A percentile compares a stretch with the other conserved stretches of the same genome.
phyloP scores from a whole-genome alignment of 768 basidiomycete genomes.

The Heimioporus sp. region DNA sequence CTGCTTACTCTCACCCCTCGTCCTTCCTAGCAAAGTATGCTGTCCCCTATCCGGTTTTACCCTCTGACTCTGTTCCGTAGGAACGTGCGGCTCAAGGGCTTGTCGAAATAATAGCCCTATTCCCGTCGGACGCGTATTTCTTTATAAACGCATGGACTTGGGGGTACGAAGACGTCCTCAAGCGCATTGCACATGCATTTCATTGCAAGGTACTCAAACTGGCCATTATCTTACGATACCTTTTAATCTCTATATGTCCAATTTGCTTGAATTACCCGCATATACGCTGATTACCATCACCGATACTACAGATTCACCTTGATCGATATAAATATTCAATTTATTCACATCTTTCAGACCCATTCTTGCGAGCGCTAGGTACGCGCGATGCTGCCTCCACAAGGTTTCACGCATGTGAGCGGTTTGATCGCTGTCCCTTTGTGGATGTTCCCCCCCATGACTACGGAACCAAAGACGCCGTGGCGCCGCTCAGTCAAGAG shows the following conservation, averaged over 20 bases:
- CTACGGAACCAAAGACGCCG: conserved; percentile 3
- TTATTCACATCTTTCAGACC: conserved; percentile 56
- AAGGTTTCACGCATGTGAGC: conserved; percentile 93
- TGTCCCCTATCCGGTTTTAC: not conserved
- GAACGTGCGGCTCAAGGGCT: conserved; percentile 63
- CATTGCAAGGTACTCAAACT: conserved; percentile 47
- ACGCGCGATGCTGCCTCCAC: conserved; percentile 61
- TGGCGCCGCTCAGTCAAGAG: conserved; percentile 36
- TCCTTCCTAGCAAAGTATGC: conserved; percentile 60
- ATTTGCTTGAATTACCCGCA: not conserved
- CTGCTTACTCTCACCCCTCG: conserved; percentile 48
- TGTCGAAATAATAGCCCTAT: conserved; percentile 64
- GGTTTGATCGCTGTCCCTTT: conserved; percentile 67
- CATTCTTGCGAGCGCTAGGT: conserved; percentile 56
- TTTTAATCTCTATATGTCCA: too few relatives aligned
- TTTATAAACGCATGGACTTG: conserved; percentile 95
- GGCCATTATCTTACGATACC: not conserved
- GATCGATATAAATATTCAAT: conserved; percentile 84
- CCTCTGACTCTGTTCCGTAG: conserved; percentile 36
- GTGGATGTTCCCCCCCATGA: conserved; percentile 43
- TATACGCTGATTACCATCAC: conserved; percentile 9
- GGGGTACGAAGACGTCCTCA: conserved; percentile 92
- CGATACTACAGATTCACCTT: conserved; percentile 66
- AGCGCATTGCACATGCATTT: conserved; percentile 69
- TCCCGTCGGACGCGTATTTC: conserved; percentile 67